Evolutionary conservation across 140 eudicot species (phyloP), one percentile per base, ranked within the genome.

Genomic region (Bidens hawaiensis): DNA sequence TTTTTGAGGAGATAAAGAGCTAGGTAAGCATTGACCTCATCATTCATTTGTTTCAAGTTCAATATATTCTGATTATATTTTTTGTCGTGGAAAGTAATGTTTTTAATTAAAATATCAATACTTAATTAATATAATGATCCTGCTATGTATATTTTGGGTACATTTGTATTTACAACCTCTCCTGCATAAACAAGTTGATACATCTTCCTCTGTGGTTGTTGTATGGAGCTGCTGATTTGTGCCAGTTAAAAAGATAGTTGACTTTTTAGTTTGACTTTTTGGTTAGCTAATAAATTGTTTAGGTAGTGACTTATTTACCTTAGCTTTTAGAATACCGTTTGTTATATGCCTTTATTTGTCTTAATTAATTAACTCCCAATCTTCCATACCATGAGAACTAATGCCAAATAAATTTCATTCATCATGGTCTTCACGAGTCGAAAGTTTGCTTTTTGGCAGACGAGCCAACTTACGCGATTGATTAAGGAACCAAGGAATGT

Each of bases 11-110:
- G 87, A 78, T 28, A 93, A 87, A 6, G 95, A 76, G 17, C 89
- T 89, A 12, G 93, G 88, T 43, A 88, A 64, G 75, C 99, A 93
- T 77, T 88, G 97, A 42, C 99, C 88, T 90, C 74, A 73, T 28
- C 40, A 71, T 17, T 31, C 33, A 68, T 43, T 42, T 22, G 65
- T 50, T 26, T 34, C 24, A 64, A 33, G 47, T 19, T 58, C n/a
- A n/a, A n/a, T n/a, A n/a, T n/a, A n/a, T n/a, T n/a, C n/a, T n/a
- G n/a, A n/a, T n/a, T 58, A 17, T 50, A 28, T 36, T 67, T n/a
- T n/a, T n/a, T n/a, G 1, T 38, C 18, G n/a, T n/a, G n/a, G n/a
- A n/a, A n/a, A n/a, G n/a, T n/a, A n/a, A n/a, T n/a, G n/a, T n/a
- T n/a, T n/a, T n/a, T n/a, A n/a, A n/a, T n/a, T n/a, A n/a, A n/a